These are phyloP conservation scores for Suhomyces kilbournensis DNA, from an alignment of 805 yeast genomes.

Conservation along the genomic window DNA sequence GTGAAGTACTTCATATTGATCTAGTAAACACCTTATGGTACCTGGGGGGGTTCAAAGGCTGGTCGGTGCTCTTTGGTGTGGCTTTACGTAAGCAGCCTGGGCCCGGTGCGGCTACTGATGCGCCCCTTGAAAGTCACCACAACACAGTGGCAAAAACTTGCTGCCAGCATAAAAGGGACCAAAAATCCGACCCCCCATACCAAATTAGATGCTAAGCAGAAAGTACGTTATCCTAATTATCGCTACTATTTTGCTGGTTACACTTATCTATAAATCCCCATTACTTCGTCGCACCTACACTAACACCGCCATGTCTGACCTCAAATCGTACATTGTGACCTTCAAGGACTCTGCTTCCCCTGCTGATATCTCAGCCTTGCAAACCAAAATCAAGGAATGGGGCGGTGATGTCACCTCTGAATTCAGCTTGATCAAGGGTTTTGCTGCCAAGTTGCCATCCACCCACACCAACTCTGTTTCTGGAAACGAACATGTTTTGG, in stretches of 20 bases:
- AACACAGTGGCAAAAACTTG: slow-evolving; percentile 4
- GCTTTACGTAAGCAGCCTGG: neutral
- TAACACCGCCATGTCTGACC: slow-evolving; percentile 22
- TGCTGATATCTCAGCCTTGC: slow-evolving; percentile 40
- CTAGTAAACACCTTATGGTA: no score
- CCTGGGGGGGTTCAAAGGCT: no score
- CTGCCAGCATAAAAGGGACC: neutral
- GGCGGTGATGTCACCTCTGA: slow-evolving; percentile 66
- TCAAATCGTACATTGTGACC: slow-evolving; percentile 42
- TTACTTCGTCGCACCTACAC: neutral
- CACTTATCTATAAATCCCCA: neutral
- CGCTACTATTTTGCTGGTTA: slow-evolving; percentile 6
- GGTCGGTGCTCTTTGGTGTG: neutral
- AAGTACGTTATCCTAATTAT: slow-evolving; percentile 4
- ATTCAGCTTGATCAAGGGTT: slow-evolving; percentile 65
- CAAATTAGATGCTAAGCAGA: slow-evolving; percentile 1
- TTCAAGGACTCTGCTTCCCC: slow-evolving; percentile 45
- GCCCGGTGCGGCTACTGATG: slow-evolving; percentile 1
- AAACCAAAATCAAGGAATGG: slow-evolving; percentile 45
- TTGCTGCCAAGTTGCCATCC: slow-evolving; percentile 56
- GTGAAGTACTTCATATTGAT: slow-evolving; percentile 11
- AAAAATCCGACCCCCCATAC: neutral
- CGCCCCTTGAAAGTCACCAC: slow-evolving; percentile 3
- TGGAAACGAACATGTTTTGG: slow-evolving; percentile 50
- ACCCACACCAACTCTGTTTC: slow-evolving; percentile 47